A percentile compares a stretch with the other conserved stretches of the same genome.
Conservation (phyloP, 768 basidiomycete species). For the Jaapia argillacea region DNA sequence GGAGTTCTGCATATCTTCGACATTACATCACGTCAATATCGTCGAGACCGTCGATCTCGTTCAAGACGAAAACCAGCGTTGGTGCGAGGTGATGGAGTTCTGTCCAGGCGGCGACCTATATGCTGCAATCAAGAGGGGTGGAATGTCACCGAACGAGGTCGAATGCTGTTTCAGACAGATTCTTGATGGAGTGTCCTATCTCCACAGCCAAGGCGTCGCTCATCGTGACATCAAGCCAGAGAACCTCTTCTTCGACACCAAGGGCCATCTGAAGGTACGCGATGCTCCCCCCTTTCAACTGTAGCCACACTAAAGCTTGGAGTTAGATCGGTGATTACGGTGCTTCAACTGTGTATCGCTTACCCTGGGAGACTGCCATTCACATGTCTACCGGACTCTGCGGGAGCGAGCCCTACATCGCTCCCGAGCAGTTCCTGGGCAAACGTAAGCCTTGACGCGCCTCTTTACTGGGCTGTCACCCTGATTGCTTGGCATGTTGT, state of each 20-base stretch:
- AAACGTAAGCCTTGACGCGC: constrained; percentile 68
- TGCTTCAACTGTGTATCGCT: constrained; percentile 96
- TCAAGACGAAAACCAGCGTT: constrained; percentile 93
- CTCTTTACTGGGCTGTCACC: constrained; percentile 24
- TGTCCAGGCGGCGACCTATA: constrained; percentile 98
- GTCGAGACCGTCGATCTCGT: constrained; percentile 99
- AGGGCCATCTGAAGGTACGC: constrained; percentile 86
- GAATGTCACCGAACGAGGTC: constrained; percentile 85
- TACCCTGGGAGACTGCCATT: constrained; percentile 96
- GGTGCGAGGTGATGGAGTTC: constrained; percentile 99
- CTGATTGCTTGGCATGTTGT: constrained; percentile 20
- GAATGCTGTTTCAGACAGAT: constrained; percentile 99
- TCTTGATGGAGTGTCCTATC: constrained; percentile 75
- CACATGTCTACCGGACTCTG: constrained; percentile 97
- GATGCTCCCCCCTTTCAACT: constrained; percentile 2
- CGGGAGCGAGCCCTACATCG: constrained; percentile 97
- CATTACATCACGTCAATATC: constrained; percentile 86
- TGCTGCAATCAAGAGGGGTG: constrained; percentile 96
- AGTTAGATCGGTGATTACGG: constrained; percentile 94
- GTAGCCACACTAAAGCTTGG: constrained; percentile 8
- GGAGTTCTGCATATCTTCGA: constrained; percentile 97
- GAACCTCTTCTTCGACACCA: constrained; percentile 89
- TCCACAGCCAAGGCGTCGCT: constrained; percentile 94
- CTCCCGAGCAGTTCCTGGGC: constrained; percentile 92
- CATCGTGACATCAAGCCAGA: constrained; percentile 98